Conservation (phyloP, 2,329 filamentous ascomycete species). For the Penicillium sp. region DNA sequence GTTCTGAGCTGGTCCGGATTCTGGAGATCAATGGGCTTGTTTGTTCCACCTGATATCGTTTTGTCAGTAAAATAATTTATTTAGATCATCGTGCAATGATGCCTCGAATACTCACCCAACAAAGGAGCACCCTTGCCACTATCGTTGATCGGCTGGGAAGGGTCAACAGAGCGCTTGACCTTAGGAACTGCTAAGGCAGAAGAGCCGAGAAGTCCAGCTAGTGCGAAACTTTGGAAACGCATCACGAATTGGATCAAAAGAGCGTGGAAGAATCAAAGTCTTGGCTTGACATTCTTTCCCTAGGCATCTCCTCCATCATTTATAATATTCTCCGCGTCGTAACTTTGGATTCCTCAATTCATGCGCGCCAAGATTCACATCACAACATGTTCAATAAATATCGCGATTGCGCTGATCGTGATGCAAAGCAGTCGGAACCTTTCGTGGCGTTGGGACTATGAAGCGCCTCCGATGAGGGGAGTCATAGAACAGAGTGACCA, state of each 20-base stretch:
- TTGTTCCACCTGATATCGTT: conserved; percentile 64
- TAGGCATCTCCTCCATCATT: neutral
- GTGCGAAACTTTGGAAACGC: conserved; percentile 19
- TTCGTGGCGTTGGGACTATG: conserved; percentile 7
- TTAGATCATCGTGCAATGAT: neutral
- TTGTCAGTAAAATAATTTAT: neutral
- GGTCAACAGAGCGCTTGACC: conserved; percentile 45
- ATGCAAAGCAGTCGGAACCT: conserved; percentile 2
- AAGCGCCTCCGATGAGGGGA: neutral
- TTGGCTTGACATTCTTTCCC: neutral
- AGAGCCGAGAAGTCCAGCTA: conserved; percentile 22
- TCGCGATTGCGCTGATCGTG: conserved; percentile 11
- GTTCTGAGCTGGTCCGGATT: conserved; percentile 68
- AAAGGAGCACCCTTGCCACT: conserved; percentile 64
- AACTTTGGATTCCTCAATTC: neutral
- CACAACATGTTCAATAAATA: conserved; percentile 14
- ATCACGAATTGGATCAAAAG: conserved; percentile 14
- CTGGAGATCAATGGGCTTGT: conserved; percentile 62
- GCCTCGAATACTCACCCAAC: conserved; percentile 50
- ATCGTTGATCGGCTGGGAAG: conserved; percentile 55
- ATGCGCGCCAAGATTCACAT: neutral
- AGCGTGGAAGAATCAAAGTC: neutral
- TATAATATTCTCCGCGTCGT: neutral
- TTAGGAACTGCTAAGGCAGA: conserved; percentile 22
- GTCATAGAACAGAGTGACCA: conserved; percentile 9